A percentile compares a stretch with the other conserved stretches of the same genome.
Conservation (phyloP, 2,329 filamentous ascomycete species). For the Pezicula carpinea region DNA sequence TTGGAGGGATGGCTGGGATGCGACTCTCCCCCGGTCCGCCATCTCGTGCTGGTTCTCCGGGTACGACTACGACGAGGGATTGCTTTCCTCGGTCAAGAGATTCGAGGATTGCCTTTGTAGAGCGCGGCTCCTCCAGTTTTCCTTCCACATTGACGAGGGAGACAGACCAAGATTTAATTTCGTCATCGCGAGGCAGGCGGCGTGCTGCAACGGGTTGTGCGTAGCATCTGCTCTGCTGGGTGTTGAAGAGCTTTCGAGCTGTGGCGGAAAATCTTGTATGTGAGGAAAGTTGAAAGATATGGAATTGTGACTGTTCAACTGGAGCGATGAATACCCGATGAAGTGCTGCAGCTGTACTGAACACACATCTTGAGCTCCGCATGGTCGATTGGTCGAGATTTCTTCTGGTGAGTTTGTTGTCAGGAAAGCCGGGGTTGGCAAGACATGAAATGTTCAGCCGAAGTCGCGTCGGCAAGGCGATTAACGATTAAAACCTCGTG, state of each 20-base stretch:
- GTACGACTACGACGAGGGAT: conserved; percentile 44
- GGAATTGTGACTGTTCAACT: conserved; percentile 23
- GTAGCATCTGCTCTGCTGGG: conserved; percentile 9
- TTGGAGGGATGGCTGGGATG: conserved; percentile 40
- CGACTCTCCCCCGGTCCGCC: no score
- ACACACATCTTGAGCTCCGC: conserved; percentile 27
- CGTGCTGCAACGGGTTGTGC: conserved; percentile 8
- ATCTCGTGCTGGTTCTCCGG: conserved; percentile 18
- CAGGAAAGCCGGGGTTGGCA: not conserved
- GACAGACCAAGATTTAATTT: conserved; percentile 40
- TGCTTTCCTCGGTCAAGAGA: conserved; percentile 43
- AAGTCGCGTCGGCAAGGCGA: not conserved
- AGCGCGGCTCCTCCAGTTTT: conserved; percentile 29
- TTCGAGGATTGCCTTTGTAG: conserved; percentile 33
- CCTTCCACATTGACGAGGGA: conserved; percentile 35
- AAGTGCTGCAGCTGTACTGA: conserved; percentile 41
- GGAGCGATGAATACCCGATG: conserved; percentile 41
- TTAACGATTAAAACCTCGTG: not conserved
- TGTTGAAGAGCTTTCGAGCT: not conserved
- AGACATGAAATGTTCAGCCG: not conserved
- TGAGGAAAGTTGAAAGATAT: conserved; percentile 18
- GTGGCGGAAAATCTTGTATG: conserved; percentile 1
- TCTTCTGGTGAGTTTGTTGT: not conserved
- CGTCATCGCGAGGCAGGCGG: conserved; percentile 39
- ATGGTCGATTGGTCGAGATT: conserved; percentile 10